Base-by-base conservation (phyloP, 345 rosid genomes). In the Cardamine occulta region DNA sequence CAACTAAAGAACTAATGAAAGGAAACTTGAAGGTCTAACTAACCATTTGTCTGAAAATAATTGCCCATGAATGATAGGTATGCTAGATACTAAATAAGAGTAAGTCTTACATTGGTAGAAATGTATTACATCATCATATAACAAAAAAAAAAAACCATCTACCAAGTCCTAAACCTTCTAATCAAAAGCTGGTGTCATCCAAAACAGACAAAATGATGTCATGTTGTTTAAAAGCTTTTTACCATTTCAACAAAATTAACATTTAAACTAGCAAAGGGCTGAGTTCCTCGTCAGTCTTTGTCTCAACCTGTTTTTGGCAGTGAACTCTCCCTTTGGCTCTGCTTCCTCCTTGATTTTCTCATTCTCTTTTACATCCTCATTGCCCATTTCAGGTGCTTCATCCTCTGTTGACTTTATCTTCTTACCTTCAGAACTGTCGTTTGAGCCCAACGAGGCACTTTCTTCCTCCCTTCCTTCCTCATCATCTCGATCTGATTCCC, bases 281-380 rank as follows among this genome's bases (percentile, higher is more conserved):
- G 88, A 81, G 85, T 84, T 88, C 31, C 74, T 77, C 1, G 70
- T 75, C 23, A 87, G 80, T 73, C 93, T 86, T 72, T 88, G 92
- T 79, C 93, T 83, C 80, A 81, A 58, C 68, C 81, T 80, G 44
- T 77, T 84, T 80, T 80, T 86, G 26, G 82, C 58, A 57, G 78
- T 76, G 67, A 40, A 73, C 63, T 82, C 72, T 73, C 62, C 85
- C 82, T 53, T 52, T 59, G 56, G n/a, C 64, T 44, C 80, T 5
- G 57, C 18, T 2, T 63, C 75, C 66, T 57, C 83, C 61, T 70
- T 49, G 37, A 63, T 66, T 68, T 75, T 66, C 26, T 72, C 79
- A 11, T 68, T 82, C 73, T 76, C 77, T 39, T 72, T 64, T 12
- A 40, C 62, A 18, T 35, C 60, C 3, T 10, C 73, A 17, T 19